phyloP scores from a whole-genome alignment of 345 rosid genomes.

The Triadica sebifera region DNA sequence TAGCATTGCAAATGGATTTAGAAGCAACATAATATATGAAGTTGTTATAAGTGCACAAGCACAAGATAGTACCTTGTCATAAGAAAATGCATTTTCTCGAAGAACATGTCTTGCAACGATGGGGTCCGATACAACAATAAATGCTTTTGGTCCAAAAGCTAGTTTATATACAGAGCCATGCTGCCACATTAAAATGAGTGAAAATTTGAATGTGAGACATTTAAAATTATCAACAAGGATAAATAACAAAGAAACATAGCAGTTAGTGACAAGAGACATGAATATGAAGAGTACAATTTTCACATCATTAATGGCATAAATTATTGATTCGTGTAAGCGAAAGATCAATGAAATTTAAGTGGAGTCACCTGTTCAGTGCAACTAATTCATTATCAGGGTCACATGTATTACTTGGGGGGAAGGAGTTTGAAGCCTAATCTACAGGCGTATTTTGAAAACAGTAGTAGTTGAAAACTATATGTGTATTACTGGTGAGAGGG shows the following conservation, averaged over 20 bases:
- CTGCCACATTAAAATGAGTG: constrained; percentile 40
- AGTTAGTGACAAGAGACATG: neutral
- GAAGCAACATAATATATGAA: neutral
- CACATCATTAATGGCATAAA: neutral
- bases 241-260: neutral
- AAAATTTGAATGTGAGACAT: neutral
- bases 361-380: too few species aligned
- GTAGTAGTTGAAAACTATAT: neutral
- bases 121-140: constrained; percentile 95
- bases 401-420: neutral
- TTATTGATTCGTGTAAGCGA: neutral
- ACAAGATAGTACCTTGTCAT: constrained; percentile 63
- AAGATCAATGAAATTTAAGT: neutral
- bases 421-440: neutral
- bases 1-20: neutral
- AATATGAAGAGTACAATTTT: neutral
- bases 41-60: neutral
- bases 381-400: neutral
- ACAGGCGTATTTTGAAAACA: neutral
- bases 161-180: constrained; percentile 92
- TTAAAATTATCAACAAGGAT: constrained; percentile 6
- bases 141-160: constrained; percentile 97
- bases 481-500: neutral
- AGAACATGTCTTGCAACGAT: constrained; percentile 78
- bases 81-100: constrained; percentile 83